A percentile compares a stretch with the other conserved stretches of the same genome.
These are phyloP conservation scores for Danielozyma ontarioensis DNA, from an alignment of 805 yeast species.

Conservation along the genomic window DNA sequence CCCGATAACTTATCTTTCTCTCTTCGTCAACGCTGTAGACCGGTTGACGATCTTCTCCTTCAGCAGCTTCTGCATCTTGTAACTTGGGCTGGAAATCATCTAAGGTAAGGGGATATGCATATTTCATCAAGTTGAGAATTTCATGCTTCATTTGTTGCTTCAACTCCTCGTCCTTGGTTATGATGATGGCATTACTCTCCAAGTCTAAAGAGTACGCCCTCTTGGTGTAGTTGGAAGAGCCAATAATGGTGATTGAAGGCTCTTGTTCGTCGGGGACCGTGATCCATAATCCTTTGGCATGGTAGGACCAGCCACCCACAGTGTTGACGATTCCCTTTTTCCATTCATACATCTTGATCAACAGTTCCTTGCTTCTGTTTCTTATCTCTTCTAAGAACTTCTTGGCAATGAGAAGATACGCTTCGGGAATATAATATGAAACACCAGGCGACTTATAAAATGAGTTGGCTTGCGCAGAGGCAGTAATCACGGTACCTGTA, in stretches of 20 bases:
- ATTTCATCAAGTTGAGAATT: slow-evolving; percentile 50
- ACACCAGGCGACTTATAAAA: slow-evolving; percentile 82
- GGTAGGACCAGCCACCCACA: slow-evolving; percentile 91
- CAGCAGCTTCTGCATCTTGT: slow-evolving; percentile 2
- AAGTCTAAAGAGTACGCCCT: slow-evolving; percentile 84
- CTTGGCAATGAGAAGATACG: slow-evolving; percentile 74
- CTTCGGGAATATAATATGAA: slow-evolving; percentile 77
- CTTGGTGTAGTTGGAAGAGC: slow-evolving; percentile 90
- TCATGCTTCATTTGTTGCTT: slow-evolving; percentile 57
- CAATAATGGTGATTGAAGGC: slow-evolving; percentile 78
- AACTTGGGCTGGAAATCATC: slow-evolving; percentile 50
- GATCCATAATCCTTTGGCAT: slow-evolving; percentile 94
- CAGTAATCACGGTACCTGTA: slow-evolving; percentile 72
- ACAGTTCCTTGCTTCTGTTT: slow-evolving; percentile 31
- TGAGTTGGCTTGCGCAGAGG: slow-evolving; percentile 91
- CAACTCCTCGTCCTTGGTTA: slow-evolving; percentile 63
- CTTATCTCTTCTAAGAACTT: slow-evolving; percentile 55
- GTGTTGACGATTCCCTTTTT: slow-evolving; percentile 76
- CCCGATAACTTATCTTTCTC: slow-evolving; percentile 57
- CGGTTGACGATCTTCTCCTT: slow-evolving; percentile 1
- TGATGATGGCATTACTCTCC: slow-evolving; percentile 78
- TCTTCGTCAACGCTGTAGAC: slow-evolving; percentile 44
- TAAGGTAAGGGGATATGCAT: slow-evolving; percentile 49
- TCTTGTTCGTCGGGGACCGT: slow-evolving; percentile 47
- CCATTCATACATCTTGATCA: slow-evolving; percentile 76